phyloP scores from a whole-genome alignment of 2,329 filamentous ascomycete species.

The Alternaria tenuissima region DNA sequence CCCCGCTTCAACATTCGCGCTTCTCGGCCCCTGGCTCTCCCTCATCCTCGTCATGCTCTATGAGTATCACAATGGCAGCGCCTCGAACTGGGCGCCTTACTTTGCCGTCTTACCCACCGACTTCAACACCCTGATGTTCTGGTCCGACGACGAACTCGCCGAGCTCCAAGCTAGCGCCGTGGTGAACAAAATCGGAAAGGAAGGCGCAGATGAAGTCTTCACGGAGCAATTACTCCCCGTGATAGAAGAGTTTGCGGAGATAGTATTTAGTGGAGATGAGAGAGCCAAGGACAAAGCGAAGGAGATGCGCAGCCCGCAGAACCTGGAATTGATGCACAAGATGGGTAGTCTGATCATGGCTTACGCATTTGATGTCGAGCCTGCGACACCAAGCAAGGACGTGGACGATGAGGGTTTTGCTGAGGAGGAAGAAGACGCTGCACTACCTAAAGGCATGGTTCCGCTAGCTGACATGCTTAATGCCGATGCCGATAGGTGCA shows the following conservation, averaged over 20 bases:
- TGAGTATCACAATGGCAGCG: conserved; percentile 67
- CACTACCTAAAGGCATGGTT: conserved; percentile 79
- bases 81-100: conserved; percentile 79
- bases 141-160: conserved; percentile 73
- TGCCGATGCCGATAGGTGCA: conserved; percentile 82
- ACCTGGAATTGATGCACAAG: conserved; percentile 70
- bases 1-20: conserved; percentile 49
- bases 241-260: conserved; percentile 50
- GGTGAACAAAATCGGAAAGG: conserved; percentile 77
- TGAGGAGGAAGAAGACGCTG: conserved; percentile 58
- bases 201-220: conserved; percentile 75
- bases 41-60: conserved; percentile 83
- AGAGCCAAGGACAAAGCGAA: conserved; percentile 40
- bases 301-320: conserved; percentile 56
- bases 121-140: conserved; percentile 93
- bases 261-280: conserved; percentile 52
- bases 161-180: conserved; percentile 81
- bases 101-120: conserved; percentile 73
- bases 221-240: conserved; percentile 64
- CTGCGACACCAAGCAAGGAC: conserved; percentile 55
- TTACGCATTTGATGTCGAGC: conserved; percentile 85
- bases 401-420: conserved; percentile 64
- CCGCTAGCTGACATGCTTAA: conserved; percentile 91
- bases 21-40: conserved; percentile 59
- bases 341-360: conserved; percentile 93